phyloP scores from a whole-genome alignment of 331 rosid genomes.

The Spiraea crenata region DNA sequence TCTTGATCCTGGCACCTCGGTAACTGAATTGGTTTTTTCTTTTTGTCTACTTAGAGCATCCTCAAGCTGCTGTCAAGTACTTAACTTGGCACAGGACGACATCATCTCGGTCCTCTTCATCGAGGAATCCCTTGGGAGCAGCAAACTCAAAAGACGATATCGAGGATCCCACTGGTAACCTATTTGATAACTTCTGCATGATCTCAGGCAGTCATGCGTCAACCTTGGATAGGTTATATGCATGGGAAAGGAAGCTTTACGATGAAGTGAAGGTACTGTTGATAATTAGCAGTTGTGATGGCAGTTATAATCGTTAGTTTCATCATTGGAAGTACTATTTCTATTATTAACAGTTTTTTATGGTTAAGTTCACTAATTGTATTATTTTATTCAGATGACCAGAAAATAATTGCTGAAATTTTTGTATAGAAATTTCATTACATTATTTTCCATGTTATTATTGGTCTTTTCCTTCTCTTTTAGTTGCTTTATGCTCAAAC shows the following conservation, averaged over 20 bases:
- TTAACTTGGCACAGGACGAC: constrained; percentile 87
- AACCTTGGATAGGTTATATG: constrained; percentile 92
- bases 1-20: constrained; percentile 1
- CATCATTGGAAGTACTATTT: neutral
- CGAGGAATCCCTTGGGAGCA: constrained; percentile 72
- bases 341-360: neutral
- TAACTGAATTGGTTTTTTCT: constrained; percentile 17
- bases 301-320: neutral
- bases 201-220: constrained; percentile 92
- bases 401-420: neutral
- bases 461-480: neutral
- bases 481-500: neutral
- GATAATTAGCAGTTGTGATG: constrained; percentile 17
- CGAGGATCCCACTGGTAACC: constrained; percentile 52
- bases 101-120: constrained; percentile 87
- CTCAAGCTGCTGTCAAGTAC: constrained; percentile 62
- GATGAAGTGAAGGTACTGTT: constrained; percentile 93
- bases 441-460: neutral
- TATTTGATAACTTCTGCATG: constrained; percentile 76
- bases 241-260: constrained; percentile 95
- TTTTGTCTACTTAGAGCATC: constrained; percentile 50
- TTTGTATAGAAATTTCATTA: neutral
- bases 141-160: constrained; percentile 59
- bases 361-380: neutral
- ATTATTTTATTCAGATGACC: neutral